Base-by-base conservation (phyloP, 2,329 filamentous ascomycete species). In the Aureobasidium sp. region DNA sequence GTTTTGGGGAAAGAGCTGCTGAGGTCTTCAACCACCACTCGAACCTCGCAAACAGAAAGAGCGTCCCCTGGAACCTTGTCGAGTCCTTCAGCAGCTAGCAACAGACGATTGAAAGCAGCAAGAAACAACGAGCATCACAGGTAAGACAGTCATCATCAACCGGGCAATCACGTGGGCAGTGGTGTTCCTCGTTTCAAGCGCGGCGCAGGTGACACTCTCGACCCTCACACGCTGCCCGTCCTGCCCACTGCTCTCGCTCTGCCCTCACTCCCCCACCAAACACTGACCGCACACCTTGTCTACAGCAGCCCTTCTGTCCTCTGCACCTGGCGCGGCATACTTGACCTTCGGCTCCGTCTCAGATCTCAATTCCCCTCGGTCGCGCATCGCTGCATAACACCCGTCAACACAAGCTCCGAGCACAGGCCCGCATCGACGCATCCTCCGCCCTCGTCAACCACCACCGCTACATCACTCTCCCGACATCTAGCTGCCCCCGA, bases 331-430 rank as follows among this genome's bases (percentile, higher is more conserved):
- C 51, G 51, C 27, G 38, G 35, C 27, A 31, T 17, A 31, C 23
- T 29, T 49, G 33, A 23, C 29, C 31, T 40, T 23, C 31, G n/a
- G 42, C 43, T 37, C 19, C 43, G 15, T 13, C 43, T 37, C 43
- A 33, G 42, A 21, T 43, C 27, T 8, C 51, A 55, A 55, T 55
- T 27, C 37, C 49, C 35, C 37, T 55, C 51, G 17, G 6, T 46
- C 29, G 40, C 53, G 53, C 53, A 57, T 57, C 27, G 38, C 51
- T 43, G 51, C 51, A 55, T 55, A 55, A 42, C 51, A 55, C n/a
- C 51, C 53, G 38, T 45, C 55, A 49, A 58, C 54, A 46, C 55
- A 49, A 58, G 55, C 55, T 58, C 55, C 37, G 33, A 58, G 55
- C 55, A 58, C 55, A 43, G 55, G 43, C 55, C 43, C 53, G 40